phyloP scores from a whole-genome alignment of 768 basidiomycete species.

The Lentinula aciculospora region DNA sequence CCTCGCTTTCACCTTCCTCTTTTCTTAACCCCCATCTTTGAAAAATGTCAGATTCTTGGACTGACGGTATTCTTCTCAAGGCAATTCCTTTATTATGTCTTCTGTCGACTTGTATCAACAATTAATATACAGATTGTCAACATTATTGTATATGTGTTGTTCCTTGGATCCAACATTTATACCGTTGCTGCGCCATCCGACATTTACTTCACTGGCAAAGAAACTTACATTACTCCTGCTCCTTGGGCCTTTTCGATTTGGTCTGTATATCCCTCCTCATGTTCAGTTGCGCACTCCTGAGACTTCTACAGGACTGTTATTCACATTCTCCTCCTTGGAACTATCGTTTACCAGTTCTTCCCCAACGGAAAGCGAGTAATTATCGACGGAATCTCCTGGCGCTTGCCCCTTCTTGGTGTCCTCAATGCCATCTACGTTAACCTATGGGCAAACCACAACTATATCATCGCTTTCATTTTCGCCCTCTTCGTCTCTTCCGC shows the following conservation, averaged over 20 bases:
- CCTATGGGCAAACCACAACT: conserved; percentile 76
- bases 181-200: conserved; percentile 71
- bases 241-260: conserved; percentile 91
- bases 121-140: conserved; percentile 57
- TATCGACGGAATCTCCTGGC: conserved; percentile 86
- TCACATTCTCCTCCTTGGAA: conserved; percentile 87
- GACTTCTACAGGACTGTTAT: conserved; percentile 64
- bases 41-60: conserved; percentile 57
- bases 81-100: conserved; percentile 24
- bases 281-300: neutral
- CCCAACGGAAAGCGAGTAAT: conserved; percentile 69
- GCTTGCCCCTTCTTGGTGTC: conserved; percentile 82
- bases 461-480: conserved; percentile 79
- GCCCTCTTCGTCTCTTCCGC: conserved; percentile 81
- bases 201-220: conserved; percentile 68
- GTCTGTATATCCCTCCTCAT: conserved; percentile 28
- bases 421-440: conserved; percentile 89
- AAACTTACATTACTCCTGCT: conserved; percentile 93
- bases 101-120: neutral
- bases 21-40: conserved; percentile 7
- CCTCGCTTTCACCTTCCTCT: conserved; percentile 4
- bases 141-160: conserved; percentile 75
- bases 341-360: conserved; percentile 87
- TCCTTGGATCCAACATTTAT: conserved; percentile 90
- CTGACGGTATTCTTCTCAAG: conserved; percentile 80